Evolutionary conservation across 768 basidiomycete genomes (phyloP), one percentile per base, ranked within the genome.

Genomic region (Roridomyces roridus): DNA sequence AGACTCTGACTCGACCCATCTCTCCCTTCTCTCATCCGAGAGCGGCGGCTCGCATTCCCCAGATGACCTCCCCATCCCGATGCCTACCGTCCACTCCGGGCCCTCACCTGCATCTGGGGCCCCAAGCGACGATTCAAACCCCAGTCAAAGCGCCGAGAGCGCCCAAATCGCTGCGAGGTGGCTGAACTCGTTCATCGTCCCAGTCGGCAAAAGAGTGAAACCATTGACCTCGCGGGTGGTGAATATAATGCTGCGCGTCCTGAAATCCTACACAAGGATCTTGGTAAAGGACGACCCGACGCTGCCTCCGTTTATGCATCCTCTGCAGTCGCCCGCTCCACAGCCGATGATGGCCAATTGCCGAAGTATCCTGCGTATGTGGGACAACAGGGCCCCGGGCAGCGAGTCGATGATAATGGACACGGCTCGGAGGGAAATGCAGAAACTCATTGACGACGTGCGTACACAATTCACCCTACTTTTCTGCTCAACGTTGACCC

Each of bases 361-460:
- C 18, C 55, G 55, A 9, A 62, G 39, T 31, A 20, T 62, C 14
- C 45, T 62, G 11, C 46, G 55, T 10, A 62, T 57, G 60, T 57
- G 51, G 50, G 60, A 62, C 20, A 39, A 44, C 20, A 56, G 25
- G 10, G 55, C 55, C 8, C 36, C 46, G 0, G 60, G 60, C 12
- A 57, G 60, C 20, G 60, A 62, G 31, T 20, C 20, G 17, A 29
- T 57, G 41, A 51, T 57, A 6, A 25, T 23, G 18, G 55, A 62
- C 5, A 62, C 48, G 2, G 29, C 52, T 26, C 25, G 25, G 35
- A 25, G 51, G n/a, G 55, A 62, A 18, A 62, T 62, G 60, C 35
- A 20, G 5, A 47, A 35, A 17, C 3, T 57, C 0, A 37, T 52
- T 29, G 50, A 48, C 12, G 60, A 57, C 41, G 60, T 57, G 35